Conservation (phyloP, 225 moss, liverwort and hornwort species). For the Rhytidiadelphus loreus region DNA sequence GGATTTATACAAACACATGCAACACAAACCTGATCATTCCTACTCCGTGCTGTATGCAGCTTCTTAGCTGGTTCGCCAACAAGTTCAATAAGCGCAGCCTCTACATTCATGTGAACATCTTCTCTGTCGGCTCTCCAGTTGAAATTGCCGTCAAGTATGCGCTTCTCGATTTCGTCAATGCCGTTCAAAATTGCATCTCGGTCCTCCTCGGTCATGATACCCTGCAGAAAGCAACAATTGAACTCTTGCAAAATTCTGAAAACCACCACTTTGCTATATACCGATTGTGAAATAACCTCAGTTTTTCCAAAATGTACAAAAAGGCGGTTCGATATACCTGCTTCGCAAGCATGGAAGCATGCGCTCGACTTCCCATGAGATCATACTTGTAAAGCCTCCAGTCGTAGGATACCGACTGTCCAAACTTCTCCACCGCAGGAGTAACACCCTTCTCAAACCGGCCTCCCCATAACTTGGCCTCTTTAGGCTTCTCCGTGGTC, state of each 20-base stretch:
- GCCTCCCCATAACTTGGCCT: slow-evolving; percentile 93
- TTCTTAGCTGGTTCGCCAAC: slow-evolving; percentile 95
- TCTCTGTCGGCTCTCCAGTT: slow-evolving; percentile 97
- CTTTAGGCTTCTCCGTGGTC: slow-evolving; percentile 32
- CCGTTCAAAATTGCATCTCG: slow-evolving; percentile 65
- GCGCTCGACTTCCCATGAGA: slow-evolving; percentile 86
- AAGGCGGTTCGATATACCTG: slow-evolving; percentile 33
- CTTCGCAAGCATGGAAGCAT: slow-evolving; percentile 92
- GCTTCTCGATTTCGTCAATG: slow-evolving; percentile 67
- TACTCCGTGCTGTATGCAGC: slow-evolving; percentile 90
- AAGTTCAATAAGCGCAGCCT: slow-evolving; percentile 84
- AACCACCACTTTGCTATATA: background rate
- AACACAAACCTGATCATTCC: slow-evolving; percentile 72
- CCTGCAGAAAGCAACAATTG: slow-evolving; percentile 21
- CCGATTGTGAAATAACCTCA: background rate
- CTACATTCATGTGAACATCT: slow-evolving; percentile 99
- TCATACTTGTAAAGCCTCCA: slow-evolving; percentile 88
- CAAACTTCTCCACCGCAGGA: slow-evolving; percentile 82
- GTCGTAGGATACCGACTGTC: slow-evolving; percentile 91
- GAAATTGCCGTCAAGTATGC: slow-evolving; percentile 69
- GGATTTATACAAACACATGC: background rate
- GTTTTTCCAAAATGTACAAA: background rate
- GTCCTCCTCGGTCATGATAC: slow-evolving; percentile 64
- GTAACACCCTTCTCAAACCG: slow-evolving; percentile 93
- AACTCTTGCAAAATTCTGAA: background rate